Evolutionary conservation across 2,329 filamentous ascomycete genomes (phyloP), one percentile per base, ranked within the genome.

Genomic region (Pseudocercospora crystallina): DNA sequence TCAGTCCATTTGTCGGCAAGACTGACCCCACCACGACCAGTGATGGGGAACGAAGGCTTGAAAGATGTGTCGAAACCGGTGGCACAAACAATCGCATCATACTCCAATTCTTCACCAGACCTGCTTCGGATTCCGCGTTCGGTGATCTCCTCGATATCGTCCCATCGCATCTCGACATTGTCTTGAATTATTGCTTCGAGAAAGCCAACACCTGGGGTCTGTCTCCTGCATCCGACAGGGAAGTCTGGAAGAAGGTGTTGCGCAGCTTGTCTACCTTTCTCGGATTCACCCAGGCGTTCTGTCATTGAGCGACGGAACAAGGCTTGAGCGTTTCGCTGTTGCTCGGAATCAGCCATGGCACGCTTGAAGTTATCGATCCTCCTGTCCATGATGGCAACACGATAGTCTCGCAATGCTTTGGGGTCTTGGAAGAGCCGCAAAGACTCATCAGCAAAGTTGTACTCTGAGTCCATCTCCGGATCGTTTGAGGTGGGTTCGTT

Each of bases 21-120:
- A 12, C 54, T 48, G n/a, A 59, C 40, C 5, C 57, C 56, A 15
- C 57, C 50, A 69, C 73, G 57, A 73, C 73, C 64, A 17, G 64
- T 60, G 35, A 72, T 51, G 0, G 60, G 55, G 35, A 63, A 72
- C 1, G 56, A 59, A 10, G 69, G 70, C 7, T 53, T 55, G 34
- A 66, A 67, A n/a, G 64, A 65, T n/a, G 67, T 64, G 41, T 71
- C 64, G 45, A 71, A 72, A 3, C 70, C 69, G 4, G 70, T 72
- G 0, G 67, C 65, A 49, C 69, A 71, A 48, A 70, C 81, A 2
- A 87, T 72, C 3, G 66, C 63, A 48, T 76, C 72, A 33, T 74
- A 62, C 29, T 67, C 61, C 42, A 70, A 48, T 34, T 47, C 45
- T 36, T 57, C 52, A 14, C 43, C 35, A n/a, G 13, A 47, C 13